Evolutionary conservation across 164 flowering plant genomes (phyloP).

Genomic region (Magnolia changhungtana): DNA sequence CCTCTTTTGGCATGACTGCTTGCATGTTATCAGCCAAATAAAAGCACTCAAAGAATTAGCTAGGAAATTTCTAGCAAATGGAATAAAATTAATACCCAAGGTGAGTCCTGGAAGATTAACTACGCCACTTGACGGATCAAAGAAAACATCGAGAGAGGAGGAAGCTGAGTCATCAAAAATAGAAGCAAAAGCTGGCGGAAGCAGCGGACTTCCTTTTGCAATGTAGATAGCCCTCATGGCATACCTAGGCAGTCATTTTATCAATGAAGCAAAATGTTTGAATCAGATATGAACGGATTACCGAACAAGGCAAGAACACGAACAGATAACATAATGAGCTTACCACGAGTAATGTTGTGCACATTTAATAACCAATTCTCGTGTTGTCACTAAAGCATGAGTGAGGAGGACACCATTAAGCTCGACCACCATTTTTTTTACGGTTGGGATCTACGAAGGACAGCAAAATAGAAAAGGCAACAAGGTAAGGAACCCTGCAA

Average conservation of each 20-base stretch:
- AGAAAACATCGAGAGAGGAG: constrained; percentile 93
- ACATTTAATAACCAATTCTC: constrained; percentile 72
- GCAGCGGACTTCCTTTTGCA: constrained; percentile 89
- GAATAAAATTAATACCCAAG: constrained; percentile 44
- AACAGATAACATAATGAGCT: constrained; percentile 8
- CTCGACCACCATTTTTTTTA: constrained; percentile 74
- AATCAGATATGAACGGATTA: not conserved
- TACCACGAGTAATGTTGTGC: constrained; percentile 95
- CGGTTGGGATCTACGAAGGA: constrained; percentile 56
- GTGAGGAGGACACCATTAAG: constrained; percentile 89
- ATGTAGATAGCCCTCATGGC: constrained; percentile 90
- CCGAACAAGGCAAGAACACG: not conserved
- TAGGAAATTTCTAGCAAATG: not conserved
- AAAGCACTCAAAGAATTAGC: not conserved
- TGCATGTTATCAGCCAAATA: not conserved
- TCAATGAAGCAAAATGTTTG: constrained; percentile 5
- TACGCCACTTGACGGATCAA: constrained; percentile 81
- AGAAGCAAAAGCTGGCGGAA: constrained; percentile 93
- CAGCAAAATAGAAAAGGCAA: not conserved
- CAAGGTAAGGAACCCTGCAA: not conserved
- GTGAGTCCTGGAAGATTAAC: constrained; percentile 81
- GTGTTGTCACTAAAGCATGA: constrained; percentile 80
- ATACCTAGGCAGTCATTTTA: constrained; percentile 54
- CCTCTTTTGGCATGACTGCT: not conserved
- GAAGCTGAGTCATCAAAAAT: constrained; percentile 93